Conservation (phyloP, 2,329 filamentous ascomycete species). For the Fonsecaea pedrosoi region DNA sequence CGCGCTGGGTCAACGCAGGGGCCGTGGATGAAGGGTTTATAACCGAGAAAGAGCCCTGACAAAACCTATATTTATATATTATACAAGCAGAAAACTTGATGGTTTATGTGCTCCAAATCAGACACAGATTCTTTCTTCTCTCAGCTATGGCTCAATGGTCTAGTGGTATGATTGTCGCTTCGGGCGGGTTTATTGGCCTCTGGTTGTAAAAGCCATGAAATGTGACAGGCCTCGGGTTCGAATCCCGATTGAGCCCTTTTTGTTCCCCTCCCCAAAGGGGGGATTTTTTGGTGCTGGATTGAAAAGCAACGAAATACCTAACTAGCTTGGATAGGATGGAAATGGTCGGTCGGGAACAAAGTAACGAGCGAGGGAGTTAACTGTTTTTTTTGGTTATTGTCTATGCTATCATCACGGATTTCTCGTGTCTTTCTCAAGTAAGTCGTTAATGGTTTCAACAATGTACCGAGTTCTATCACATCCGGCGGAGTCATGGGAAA, state of each 20-base stretch:
- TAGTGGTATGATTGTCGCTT: slow-evolving; percentile 50
- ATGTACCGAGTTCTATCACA: neutral
- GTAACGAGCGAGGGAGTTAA: no score
- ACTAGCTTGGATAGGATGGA: no score
- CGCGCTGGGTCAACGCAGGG: neutral
- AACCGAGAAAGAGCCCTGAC: neutral
- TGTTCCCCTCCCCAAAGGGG: slow-evolving; percentile 2
- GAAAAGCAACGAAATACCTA: no score
- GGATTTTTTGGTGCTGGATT: neutral
- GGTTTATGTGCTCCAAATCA: neutral
- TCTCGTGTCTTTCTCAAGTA: no score
- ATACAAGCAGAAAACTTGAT: neutral
- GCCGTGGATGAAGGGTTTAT: neutral
- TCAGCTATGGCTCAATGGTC: neutral
- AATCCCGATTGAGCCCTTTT: slow-evolving; percentile 47
- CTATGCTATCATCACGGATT: no score
- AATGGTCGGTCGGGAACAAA: no score
- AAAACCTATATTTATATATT: neutral
- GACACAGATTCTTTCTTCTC: neutral
- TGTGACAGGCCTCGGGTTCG: slow-evolving; percentile 50
- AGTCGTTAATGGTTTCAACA: no score
- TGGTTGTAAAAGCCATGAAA: slow-evolving; percentile 40
- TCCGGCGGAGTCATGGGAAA: neutral
- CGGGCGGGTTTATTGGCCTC: slow-evolving; percentile 41
- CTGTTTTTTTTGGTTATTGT: no score